Conservation (phyloP, 805 yeast genomes). For the Cyberlindnera sargentensis region DNA sequence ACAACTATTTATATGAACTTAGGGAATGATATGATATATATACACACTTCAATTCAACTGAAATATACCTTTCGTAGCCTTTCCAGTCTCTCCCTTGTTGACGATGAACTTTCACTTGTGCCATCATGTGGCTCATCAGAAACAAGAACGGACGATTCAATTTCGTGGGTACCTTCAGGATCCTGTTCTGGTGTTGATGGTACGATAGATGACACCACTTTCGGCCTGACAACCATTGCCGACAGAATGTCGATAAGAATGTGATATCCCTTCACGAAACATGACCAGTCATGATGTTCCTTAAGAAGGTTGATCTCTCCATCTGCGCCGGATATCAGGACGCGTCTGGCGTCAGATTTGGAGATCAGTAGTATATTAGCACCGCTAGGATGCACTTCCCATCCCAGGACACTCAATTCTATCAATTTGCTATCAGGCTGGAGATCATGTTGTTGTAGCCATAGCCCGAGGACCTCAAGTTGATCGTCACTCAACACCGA, state of each 20-base stretch:
- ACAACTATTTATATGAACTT: no score
- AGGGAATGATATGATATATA: no score
- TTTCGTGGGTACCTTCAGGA: no score
- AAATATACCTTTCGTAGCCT: slow-evolving; percentile 12
- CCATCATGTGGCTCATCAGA: no score
- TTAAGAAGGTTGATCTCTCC: slow-evolving; percentile 23
- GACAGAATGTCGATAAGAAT: slow-evolving; percentile 9
- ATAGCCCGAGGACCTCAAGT: background rate
- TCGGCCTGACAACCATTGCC: background rate
- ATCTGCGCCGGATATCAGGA: slow-evolving; percentile 16
- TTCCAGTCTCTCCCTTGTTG: slow-evolving; percentile 5
- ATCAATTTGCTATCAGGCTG: slow-evolving; percentile 7
- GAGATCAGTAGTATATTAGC: slow-evolving; percentile 26
- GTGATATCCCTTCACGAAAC: slow-evolving; percentile 22
- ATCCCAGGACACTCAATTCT: slow-evolving; percentile 28
- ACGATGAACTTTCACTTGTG: no score
- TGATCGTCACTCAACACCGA: slow-evolving; percentile 1
- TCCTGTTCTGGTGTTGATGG: no score
- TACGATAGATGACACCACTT: background rate
- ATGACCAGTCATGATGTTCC: slow-evolving; percentile 35
- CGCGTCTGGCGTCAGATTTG: slow-evolving; percentile 29
- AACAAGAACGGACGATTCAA: no score
- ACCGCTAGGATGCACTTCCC: slow-evolving; percentile 27
- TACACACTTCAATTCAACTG: background rate
- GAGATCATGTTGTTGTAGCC: slow-evolving; percentile 9